Conservation (phyloP, 2,329 filamentous ascomycete species). For the Alternaria conjuncta region DNA sequence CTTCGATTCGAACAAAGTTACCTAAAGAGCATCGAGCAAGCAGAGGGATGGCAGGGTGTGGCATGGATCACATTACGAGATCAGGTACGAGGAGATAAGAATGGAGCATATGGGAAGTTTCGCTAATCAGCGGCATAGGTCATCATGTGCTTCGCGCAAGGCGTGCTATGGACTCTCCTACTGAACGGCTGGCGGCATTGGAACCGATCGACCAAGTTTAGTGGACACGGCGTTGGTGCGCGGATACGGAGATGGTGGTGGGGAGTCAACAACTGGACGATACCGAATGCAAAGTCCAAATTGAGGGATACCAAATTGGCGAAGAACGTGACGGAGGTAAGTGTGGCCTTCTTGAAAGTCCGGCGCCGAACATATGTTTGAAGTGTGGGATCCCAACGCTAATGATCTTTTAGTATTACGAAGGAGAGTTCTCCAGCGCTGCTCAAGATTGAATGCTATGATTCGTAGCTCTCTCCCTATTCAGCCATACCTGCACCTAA, state of each 20-base stretch:
- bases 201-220: constrained; percentile 80
- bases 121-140: constrained; percentile 59
- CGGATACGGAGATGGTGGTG: constrained; percentile 92
- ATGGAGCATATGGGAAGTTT: not conserved
- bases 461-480: constrained; percentile 2
- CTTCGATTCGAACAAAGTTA: constrained; percentile 98
- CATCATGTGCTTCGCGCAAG: constrained; percentile 85
- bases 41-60: constrained; percentile 80
- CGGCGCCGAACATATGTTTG: constrained; percentile 13
- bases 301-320: constrained; percentile 41
- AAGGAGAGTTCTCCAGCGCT: constrained; percentile 35
- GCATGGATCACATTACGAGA: constrained; percentile 85
- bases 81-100: constrained; percentile 65
- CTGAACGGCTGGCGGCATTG: constrained; percentile 88
- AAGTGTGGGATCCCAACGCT: constrained; percentile 9
- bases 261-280: constrained; percentile 84
- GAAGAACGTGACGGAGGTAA: constrained; percentile 45
- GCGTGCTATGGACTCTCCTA: constrained; percentile 84
- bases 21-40: constrained; percentile 81
- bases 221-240: constrained; percentile 78
- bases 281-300: constrained; percentile 30
- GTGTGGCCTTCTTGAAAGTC: constrained; percentile 43
- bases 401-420: constrained; percentile 33
- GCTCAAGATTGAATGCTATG: constrained; percentile 20
- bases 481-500: not conserved